These are phyloP conservation scores for Trichophyton benhamiae DNA, from an alignment of 2,329 filamentous ascomycete genomes.

Conservation along the genomic window DNA sequence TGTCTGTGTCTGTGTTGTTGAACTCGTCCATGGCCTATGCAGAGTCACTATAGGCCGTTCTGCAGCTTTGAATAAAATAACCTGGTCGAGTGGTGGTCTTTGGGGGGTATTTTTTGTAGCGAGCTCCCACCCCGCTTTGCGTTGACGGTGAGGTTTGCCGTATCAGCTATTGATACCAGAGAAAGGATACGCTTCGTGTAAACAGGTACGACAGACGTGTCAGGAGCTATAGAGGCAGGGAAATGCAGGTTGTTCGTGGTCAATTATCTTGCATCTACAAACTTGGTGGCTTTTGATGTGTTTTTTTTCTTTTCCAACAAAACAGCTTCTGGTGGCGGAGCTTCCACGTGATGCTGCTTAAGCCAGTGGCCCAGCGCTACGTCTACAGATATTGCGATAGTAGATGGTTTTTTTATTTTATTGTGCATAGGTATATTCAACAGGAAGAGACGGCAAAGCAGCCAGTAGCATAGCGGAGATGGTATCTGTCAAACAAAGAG, in stretches of 20 bases:
- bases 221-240: not conserved
- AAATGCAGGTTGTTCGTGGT: not conserved
- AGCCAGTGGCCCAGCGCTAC: not conserved
- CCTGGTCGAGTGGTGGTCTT: not conserved
- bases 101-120: no score
- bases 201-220: not conserved
- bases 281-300: not conserved
- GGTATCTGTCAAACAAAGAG: not conserved
- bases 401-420: no score
- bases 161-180: not conserved
- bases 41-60: not conserved
- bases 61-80: not conserved
- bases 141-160: not conserved
- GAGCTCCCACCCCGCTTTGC: not conserved
- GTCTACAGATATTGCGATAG: no score
- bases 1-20: slow-evolving; percentile 82
- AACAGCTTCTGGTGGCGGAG: not conserved
- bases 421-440: no score
- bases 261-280: not conserved
- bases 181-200: not conserved
- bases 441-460: no score
- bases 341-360: not conserved
- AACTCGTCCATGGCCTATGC: slow-evolving; percentile 71
- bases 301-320: not conserved
- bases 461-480: not conserved